phyloP scores from a whole-genome alignment of 305 asterid species.

The Fraxinus paxiana region DNA sequence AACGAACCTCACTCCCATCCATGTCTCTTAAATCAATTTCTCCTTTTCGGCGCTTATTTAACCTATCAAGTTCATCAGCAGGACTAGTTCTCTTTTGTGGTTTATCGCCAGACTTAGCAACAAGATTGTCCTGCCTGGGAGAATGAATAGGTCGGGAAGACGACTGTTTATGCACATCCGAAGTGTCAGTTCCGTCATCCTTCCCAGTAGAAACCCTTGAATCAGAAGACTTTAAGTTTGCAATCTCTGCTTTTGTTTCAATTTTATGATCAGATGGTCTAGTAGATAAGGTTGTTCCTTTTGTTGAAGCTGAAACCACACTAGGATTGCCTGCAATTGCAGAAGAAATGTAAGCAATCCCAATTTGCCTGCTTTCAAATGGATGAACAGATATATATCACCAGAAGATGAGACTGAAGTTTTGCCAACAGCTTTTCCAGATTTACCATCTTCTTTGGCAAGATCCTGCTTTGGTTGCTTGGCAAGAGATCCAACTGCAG shows the following conservation, averaged over 20 bases:
- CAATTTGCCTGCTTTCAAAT: constrained; percentile 35
- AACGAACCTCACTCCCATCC: constrained; percentile 60
- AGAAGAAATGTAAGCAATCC: constrained; percentile 40
- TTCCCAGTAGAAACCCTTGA: constrained; percentile 48
- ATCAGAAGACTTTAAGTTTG: constrained; percentile 49
- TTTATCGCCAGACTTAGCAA: constrained; percentile 58
- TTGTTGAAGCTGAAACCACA: constrained; percentile 38
- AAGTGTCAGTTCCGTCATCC: constrained; percentile 61
- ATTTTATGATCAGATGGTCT: constrained; percentile 48
- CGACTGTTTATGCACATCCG: constrained; percentile 53
- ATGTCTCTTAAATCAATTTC: constrained; percentile 67
- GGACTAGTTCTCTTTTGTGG: constrained; percentile 82
- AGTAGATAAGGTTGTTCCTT: constrained; percentile 43
- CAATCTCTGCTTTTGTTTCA: constrained; percentile 54
- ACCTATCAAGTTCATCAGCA: constrained; percentile 71
- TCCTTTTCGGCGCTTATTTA: constrained; percentile 81
- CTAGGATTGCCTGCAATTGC: constrained; percentile 51
- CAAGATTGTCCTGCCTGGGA: constrained; percentile 62
- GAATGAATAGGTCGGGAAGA: constrained; percentile 65
- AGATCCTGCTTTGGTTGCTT: constrained; percentile 77
- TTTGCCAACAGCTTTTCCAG: constrained; percentile 58
- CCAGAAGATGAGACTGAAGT: constrained; percentile 45
- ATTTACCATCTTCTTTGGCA: constrained; percentile 68
- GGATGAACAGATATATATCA: constrained; percentile 27
- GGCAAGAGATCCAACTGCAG: constrained; percentile 52